phyloP scores from a whole-genome alignment of 2,329 filamentous ascomycete species.

The Helicocarpus griseus region DNA sequence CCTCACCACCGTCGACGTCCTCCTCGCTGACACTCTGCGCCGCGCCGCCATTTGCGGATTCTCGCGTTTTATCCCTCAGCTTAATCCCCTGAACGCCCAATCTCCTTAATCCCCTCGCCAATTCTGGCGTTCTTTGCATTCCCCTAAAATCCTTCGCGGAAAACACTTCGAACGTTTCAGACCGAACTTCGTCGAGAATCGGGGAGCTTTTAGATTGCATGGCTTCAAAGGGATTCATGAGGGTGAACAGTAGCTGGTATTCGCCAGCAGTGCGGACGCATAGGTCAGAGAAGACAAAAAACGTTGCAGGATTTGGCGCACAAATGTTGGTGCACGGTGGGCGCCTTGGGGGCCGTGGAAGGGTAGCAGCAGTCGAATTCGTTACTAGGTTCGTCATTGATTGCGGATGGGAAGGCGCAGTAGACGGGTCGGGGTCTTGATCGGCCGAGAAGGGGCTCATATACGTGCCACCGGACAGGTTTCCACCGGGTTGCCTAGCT shows the following conservation, averaged over 20 bases:
- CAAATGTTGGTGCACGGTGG: conserved; percentile 7
- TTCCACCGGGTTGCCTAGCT: conserved; percentile 18
- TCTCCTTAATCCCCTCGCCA: conserved; percentile 30
- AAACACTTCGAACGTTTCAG: conserved; percentile 33
- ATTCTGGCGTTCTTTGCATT: conserved; percentile 30
- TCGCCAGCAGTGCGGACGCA: conserved; percentile 36
- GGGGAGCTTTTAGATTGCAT: conserved; percentile 26
- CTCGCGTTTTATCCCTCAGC: conserved; percentile 24
- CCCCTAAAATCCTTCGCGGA: conserved; percentile 37
- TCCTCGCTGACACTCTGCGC: background rate
- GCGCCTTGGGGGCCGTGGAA: background rate
- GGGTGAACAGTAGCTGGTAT: conserved; percentile 36
- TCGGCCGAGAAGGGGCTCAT: conserved; percentile 35
- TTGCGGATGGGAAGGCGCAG: conserved; percentile 29
- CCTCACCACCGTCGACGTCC: background rate
- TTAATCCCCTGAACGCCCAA: conserved; percentile 34
- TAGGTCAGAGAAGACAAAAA: conserved; percentile 41
- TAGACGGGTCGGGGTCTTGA: conserved; percentile 34
- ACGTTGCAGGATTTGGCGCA: conserved; percentile 26
- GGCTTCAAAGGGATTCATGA: conserved; percentile 32
- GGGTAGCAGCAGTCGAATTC: background rate
- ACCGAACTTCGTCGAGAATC: conserved; percentile 31
- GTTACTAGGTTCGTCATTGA: conserved; percentile 3
- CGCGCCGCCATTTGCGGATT: background rate
- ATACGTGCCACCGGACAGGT: conserved; percentile 30